Conservation (phyloP, 176 grass and related monocot genomes). For the Lolium rigidum region DNA sequence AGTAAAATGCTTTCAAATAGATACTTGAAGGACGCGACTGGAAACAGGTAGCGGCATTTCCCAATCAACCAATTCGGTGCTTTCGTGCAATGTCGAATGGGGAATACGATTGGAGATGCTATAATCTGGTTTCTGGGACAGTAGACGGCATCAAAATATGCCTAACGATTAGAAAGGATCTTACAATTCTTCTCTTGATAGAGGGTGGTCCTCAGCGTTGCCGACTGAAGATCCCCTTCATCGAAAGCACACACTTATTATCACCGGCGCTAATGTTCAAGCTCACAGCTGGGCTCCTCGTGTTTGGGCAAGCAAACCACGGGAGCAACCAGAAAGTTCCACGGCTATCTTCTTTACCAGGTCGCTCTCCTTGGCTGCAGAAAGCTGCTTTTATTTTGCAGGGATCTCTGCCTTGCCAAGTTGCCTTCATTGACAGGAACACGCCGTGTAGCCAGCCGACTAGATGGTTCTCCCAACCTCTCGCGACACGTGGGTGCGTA, state of each 20-base stretch:
- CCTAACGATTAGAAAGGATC: too few species aligned
- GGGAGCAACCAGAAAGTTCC: slow-evolving; percentile 23
- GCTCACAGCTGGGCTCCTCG: not conserved
- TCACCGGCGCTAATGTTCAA: not conserved
- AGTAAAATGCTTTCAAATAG: too few species aligned
- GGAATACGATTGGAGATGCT: too few species aligned
- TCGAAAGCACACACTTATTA: not conserved
- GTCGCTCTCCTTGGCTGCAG: not conserved
- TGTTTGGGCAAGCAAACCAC: not conserved
- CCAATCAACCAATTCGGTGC: too few species aligned
- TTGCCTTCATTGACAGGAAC: not conserved
- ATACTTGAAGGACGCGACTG: too few species aligned
- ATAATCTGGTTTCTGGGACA: too few species aligned
- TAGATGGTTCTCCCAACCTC: slow-evolving; percentile 23
- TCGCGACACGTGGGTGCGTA: not conserved
- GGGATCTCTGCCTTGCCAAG: too few species aligned
- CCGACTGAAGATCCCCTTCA: not conserved
- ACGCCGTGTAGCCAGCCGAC: not conserved
- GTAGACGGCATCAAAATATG: too few species aligned
- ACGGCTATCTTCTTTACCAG: not conserved
- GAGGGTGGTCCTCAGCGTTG: not conserved
- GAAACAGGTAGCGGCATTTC: too few species aligned
- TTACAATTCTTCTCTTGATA: not conserved
- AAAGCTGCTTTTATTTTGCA: slow-evolving; percentile 21
- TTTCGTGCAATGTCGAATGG: too few species aligned